Conservation (phyloP, 805 yeast genomes). For the Kregervanrija fluxuum region DNA sequence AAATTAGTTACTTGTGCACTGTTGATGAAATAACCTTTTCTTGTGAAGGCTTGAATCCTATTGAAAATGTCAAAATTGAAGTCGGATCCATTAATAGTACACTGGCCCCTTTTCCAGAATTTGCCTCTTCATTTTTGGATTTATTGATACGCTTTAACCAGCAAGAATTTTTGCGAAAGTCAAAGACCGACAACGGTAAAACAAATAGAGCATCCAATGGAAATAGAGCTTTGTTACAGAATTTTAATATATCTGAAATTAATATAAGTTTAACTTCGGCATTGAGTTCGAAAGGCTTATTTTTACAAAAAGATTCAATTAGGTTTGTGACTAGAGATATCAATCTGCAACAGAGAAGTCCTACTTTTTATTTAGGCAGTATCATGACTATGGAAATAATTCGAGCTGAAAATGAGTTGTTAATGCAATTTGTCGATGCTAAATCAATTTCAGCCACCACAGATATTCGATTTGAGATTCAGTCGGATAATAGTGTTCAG, state of each 20-base stretch:
- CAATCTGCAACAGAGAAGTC: slow-evolving; percentile 36
- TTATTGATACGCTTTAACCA: slow-evolving; percentile 29
- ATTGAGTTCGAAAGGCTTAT: slow-evolving; percentile 32
- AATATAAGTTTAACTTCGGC: slow-evolving; percentile 42
- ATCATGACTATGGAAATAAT: slow-evolving; percentile 29
- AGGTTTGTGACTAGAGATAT: slow-evolving; percentile 25
- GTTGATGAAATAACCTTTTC: slow-evolving; percentile 32
- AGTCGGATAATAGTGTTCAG: slow-evolving; percentile 20
- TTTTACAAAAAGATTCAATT: slow-evolving; percentile 29
- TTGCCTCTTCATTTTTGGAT: slow-evolving; percentile 30
- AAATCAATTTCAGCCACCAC: slow-evolving; percentile 23
- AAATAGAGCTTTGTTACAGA: slow-evolving; percentile 27
- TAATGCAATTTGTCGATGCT: slow-evolving; percentile 21
- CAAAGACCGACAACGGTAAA: slow-evolving; percentile 14
- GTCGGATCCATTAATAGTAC: slow-evolving; percentile 37
- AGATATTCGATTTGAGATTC: slow-evolving; percentile 49
- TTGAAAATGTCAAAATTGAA: slow-evolving; percentile 31
- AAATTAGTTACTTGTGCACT: no score
- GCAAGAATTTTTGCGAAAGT: slow-evolving; percentile 4
- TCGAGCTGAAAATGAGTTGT: slow-evolving; percentile 13
- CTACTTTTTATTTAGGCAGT: slow-evolving; percentile 41
- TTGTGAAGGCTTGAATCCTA: slow-evolving; percentile 39
- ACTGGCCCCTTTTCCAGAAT: slow-evolving; percentile 35
- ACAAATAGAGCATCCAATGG: slow-evolving; percentile 11
- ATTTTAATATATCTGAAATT: slow-evolving; percentile 31